phyloP scores from a whole-genome alignment of 192 early-diverging fungal genomes.

The Backusella luteola region DNA sequence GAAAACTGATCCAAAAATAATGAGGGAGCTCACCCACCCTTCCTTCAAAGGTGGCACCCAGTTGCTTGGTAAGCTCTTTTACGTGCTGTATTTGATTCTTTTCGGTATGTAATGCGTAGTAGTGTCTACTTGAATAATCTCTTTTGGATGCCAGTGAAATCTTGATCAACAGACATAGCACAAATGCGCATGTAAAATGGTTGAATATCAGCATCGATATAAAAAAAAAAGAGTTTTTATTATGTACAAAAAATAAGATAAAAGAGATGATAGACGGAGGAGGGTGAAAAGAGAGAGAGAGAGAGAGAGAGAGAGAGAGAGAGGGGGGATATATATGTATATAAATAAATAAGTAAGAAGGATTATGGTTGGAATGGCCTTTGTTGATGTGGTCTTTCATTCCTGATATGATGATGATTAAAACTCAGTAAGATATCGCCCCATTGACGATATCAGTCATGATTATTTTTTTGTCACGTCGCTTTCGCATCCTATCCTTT shows the following conservation, averaged over 20 bases:
- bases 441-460: constrained; percentile 43
- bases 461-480: constrained; percentile 33
- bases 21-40: constrained; percentile 64
- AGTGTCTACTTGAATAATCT: constrained; percentile 42
- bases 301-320: too few relatives aligned
- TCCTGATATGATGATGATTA: neutral
- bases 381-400: neutral
- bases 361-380: neutral
- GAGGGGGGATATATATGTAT: neutral
- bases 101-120: constrained; percentile 49
- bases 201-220: neutral
- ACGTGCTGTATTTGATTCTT: constrained; percentile 25
- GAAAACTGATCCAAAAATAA: constrained; percentile 64
- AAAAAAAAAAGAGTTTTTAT: neutral
- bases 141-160: neutral
- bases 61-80: constrained; percentile 30
- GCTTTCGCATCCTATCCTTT: constrained; percentile 47
- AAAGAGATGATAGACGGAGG: neutral
- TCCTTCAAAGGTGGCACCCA: constrained; percentile 50
- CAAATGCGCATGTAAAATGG: neutral
- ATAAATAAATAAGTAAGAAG: neutral
- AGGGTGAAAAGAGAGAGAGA: neutral
- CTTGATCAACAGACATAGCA: neutral
- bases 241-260: neutral
- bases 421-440: neutral